A percentile compares a stretch with the other conserved stretches of the same genome.
Conservation (phyloP, 2,329 filamentous ascomycete species). For the Pleurostoma richardsiae region DNA sequence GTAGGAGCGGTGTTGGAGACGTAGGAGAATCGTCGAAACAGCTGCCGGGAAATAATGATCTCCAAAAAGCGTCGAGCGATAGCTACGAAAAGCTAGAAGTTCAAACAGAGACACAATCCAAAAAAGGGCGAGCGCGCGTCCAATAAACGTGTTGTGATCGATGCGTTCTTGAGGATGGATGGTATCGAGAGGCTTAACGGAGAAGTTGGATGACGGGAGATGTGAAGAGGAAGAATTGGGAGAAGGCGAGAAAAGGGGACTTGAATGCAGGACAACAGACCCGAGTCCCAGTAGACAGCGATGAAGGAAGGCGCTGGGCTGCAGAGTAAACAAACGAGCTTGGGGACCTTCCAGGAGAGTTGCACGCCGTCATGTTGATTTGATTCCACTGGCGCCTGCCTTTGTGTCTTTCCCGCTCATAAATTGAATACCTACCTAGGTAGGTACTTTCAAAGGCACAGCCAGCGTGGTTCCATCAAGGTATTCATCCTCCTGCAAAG, state of each 20-base stretch:
- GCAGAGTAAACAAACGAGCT: no score
- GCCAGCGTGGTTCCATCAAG: no score
- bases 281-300: no score
- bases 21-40: constrained; percentile 9
- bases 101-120: constrained; percentile 9
- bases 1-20: background rate
- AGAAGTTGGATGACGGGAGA: background rate
- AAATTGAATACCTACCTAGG: no score
- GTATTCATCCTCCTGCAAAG: no score
- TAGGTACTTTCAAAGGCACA: no score
- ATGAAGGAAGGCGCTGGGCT: no score
- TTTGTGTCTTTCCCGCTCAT: no score
- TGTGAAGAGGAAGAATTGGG: background rate
- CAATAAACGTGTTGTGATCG: constrained; percentile 12
- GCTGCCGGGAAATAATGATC: constrained; percentile 10
- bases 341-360: no score
- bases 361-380: no score
- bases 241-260: constrained; percentile 1
- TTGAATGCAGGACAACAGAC: background rate
- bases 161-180: constrained; percentile 4
- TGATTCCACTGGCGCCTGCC: no score
- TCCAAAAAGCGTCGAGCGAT: constrained; percentile 9
- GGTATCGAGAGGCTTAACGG: constrained; percentile 1
- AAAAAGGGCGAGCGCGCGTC: constrained; percentile 10
- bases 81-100: constrained; percentile 1